Evolutionary conservation across 1,284 basidiomycete genomes (phyloP).

Genomic region (Apiotrichum montevideense): DNA sequence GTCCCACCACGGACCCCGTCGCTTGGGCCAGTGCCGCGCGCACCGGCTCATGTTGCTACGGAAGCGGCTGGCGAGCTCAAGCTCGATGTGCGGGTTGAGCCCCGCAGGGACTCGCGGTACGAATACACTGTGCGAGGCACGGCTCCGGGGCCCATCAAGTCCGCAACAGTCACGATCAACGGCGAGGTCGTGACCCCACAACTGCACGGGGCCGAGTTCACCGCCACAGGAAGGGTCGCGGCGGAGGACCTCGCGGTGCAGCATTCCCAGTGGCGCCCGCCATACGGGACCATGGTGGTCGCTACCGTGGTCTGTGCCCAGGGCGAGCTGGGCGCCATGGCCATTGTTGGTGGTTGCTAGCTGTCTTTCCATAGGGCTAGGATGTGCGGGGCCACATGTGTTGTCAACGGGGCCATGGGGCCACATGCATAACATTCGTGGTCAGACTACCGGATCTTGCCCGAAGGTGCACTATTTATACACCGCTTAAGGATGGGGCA

Average conservation of each 20-base stretch:
- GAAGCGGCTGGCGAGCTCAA: background rate
- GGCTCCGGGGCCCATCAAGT: background rate
- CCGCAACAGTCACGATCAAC: slow-evolving; percentile 2
- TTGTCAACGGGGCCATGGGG: too few relatives aligned
- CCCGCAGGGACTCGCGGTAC: background rate
- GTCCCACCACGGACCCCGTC: slow-evolving; percentile 1
- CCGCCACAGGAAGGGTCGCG: background rate
- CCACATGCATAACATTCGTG: too few relatives aligned
- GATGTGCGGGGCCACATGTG: too few relatives aligned
- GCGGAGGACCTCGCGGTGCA: background rate
- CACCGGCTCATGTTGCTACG: background rate
- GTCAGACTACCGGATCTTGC: too few relatives aligned
- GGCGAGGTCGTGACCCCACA: background rate
- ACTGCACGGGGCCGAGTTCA: background rate
- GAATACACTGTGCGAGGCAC: background rate
- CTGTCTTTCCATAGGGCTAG: too few relatives aligned
- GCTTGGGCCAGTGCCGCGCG: background rate
- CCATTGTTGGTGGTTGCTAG: background rate
- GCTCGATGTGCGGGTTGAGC: background rate
- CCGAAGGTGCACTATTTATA: too few relatives aligned
- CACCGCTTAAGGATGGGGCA: too few relatives aligned
- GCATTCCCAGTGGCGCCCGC: slow-evolving; percentile 6
- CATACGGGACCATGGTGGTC: slow-evolving; percentile 4
- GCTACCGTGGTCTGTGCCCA: background rate
- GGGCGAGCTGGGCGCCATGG: slow-evolving; percentile 1